Conservation (phyloP, 768 basidiomycete species). For the Panaeolus cyanescens region DNA sequence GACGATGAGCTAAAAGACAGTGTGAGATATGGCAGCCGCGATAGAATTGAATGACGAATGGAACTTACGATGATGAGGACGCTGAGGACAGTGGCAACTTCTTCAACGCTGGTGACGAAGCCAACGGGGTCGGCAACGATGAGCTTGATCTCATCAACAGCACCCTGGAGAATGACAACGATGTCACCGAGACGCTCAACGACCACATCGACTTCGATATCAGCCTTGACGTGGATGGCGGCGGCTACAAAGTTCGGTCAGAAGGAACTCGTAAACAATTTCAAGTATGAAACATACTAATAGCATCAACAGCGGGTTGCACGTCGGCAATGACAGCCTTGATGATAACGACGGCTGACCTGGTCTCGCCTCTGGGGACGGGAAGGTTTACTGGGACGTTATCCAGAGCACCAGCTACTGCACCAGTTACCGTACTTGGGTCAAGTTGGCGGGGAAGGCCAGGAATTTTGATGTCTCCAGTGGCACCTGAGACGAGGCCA, state of each 20-base stretch:
- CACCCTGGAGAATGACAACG: slow-evolving; percentile 11
- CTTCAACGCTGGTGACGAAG: slow-evolving; percentile 11
- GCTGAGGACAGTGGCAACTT: slow-evolving; percentile 15
- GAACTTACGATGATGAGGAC: slow-evolving; percentile 21
- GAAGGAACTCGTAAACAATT: not conserved
- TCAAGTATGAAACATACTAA: slow-evolving; percentile 13
- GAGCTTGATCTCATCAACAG: slow-evolving; percentile 15
- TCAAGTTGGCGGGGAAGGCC: not conserved
- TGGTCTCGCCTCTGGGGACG: not conserved
- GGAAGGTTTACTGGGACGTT: not conserved
- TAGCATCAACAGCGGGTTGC: slow-evolving; percentile 11
- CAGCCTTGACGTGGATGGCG: slow-evolving; percentile 14
- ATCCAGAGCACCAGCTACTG: not conserved
- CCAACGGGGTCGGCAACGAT: slow-evolving; percentile 17
- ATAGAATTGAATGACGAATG: not conserved
- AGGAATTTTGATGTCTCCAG: not conserved
- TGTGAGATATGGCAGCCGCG: not conserved
- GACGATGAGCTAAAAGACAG: slow-evolving; percentile 20
- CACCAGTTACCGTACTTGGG: not conserved
- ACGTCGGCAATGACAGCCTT: not conserved
- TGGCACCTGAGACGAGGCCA: not conserved
- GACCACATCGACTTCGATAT: slow-evolving; percentile 16
- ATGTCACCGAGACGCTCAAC: slow-evolving; percentile 17
- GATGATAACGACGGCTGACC: not conserved
- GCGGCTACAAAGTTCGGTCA: slow-evolving; percentile 6